Conservation (phyloP, 305 asterid species). For the Rubia tinctorum region DNA sequence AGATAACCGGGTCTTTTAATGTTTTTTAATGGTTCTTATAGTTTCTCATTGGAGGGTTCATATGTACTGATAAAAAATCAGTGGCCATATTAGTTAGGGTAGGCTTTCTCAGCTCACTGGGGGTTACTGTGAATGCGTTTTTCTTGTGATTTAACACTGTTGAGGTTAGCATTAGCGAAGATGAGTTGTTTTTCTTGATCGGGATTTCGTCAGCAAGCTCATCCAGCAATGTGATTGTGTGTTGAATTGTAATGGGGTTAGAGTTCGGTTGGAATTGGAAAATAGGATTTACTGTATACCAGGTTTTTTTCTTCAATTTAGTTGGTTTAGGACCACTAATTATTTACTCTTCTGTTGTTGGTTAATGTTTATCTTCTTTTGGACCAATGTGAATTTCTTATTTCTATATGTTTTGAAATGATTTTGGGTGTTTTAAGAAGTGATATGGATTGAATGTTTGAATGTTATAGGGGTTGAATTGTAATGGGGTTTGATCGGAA, state of each 20-base stretch:
- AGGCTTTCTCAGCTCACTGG: slow-evolving; percentile 46
- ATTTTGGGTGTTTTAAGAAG: too few relatives aligned
- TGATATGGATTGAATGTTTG: too few relatives aligned
- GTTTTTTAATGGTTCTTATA: not conserved
- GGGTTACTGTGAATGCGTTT: slow-evolving; percentile 58
- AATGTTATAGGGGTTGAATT: too few relatives aligned
- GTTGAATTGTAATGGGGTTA: slow-evolving; percentile 32
- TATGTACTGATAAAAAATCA: slow-evolving; percentile 57
- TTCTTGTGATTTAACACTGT: slow-evolving; percentile 47
- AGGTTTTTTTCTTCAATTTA: slow-evolving; percentile 16
- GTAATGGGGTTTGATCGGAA: too few relatives aligned
- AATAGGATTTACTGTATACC: not conserved
- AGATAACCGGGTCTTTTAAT: too few relatives aligned
- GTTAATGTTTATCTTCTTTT: not conserved
- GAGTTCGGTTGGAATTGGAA: not conserved
- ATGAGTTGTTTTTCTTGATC: slow-evolving; percentile 38
- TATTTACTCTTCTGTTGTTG: not conserved
- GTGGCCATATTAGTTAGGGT: slow-evolving; percentile 45
- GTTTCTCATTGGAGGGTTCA: slow-evolving; percentile 53
- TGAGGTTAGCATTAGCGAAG: slow-evolving; percentile 34
- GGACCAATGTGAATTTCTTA: not conserved
- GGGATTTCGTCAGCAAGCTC: slow-evolving; percentile 47
- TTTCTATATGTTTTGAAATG: not conserved
- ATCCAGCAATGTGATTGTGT: slow-evolving; percentile 59
- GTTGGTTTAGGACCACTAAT: not conserved